Evolutionary conservation across 2,329 filamentous ascomycete genomes (phyloP), one percentile per base, ranked within the genome.

Genomic region (Coccinonectria pachysandricola): DNA sequence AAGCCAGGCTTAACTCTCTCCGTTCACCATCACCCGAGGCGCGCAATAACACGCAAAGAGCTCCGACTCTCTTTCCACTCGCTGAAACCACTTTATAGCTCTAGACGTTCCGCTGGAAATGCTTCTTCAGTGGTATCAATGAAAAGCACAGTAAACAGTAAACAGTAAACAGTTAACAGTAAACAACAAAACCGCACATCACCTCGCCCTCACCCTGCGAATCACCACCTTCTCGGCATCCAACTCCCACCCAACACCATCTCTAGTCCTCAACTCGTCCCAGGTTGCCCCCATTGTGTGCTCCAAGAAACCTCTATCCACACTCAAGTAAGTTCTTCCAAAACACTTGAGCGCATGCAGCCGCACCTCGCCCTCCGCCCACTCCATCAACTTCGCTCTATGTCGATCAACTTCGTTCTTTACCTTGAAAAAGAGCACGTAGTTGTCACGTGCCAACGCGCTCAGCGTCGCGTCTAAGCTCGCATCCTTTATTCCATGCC

Each of bases 241-340:
- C 43, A 83, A 60, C 46, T 86, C 73, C 91, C 91, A 98, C 1
- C 86, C 86, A 2, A 96, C 79, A 3, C 75, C 75, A 46, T 83
- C 75, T 38, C 71, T 62, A 17, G 70, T 65, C 31, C 58, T 68
- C 46, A 96, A 57, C 26, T 74, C 71, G 8, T 72, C 64, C 86
- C 88, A 98, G n/a, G 57, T 62, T 40, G 70, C 63, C 24, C 74
- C 75, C 4, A 80, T 68, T 31, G 72, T 67, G 47, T 65, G 68
- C 56, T 91, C 82, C 26, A 94, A 56, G 52, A 78, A 84, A 4
- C 49, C 50, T 32, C 69, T 54, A 27, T 85, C 81, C 7, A 85
- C 77, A 12, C 60, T 72, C 38, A 95, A 57, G 53, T 98, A 98
- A 4, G 79, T 71, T 46, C 76, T 71, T 1, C 85, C 86, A 28